Evolutionary conservation across 2,329 filamentous ascomycete genomes (phyloP).

Genomic region (Colletotrichum incanum): DNA sequence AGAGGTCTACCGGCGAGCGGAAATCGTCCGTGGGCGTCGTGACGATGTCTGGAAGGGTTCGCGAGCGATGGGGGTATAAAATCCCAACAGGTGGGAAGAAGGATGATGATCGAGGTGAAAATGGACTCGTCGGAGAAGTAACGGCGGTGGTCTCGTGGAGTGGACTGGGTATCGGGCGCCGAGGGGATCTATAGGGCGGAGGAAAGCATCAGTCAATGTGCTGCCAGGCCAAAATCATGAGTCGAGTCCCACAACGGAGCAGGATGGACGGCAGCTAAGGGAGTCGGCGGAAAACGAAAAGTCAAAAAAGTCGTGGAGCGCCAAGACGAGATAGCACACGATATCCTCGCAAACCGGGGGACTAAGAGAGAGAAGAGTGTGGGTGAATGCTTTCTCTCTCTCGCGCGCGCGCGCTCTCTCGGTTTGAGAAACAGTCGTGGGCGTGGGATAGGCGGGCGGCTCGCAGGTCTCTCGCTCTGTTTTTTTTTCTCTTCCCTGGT

Average conservation of each 20-base stretch:
- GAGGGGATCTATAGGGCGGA: constrained; percentile 60
- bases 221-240: constrained; percentile 34
- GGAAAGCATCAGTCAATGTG: constrained; percentile 45
- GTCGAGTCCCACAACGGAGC: constrained; percentile 48
- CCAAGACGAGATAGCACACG: constrained; percentile 30
- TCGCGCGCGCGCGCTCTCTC: constrained; percentile 8
- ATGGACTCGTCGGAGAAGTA: constrained; percentile 60
- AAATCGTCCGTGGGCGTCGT: constrained; percentile 50
- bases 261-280: constrained; percentile 12
- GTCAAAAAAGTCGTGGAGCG: constrained; percentile 41
- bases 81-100: constrained; percentile 42
- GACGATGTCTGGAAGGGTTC: constrained; percentile 50
- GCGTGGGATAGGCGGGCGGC: constrained; percentile 15
- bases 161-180: constrained; percentile 66
- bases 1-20: constrained; percentile 42
- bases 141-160: constrained; percentile 60
- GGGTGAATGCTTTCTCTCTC: not conserved
- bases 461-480: constrained; percentile 14
- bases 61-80: constrained; percentile 49
- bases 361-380: constrained; percentile 15
- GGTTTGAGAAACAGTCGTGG: constrained; percentile 2
- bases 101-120: constrained; percentile 48
- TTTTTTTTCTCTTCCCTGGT: not conserved
- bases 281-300: constrained; percentile 42
- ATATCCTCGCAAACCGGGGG: constrained; percentile 30